phyloP scores from a whole-genome alignment of 768 basidiomycete species.

The Galerina marginata region DNA sequence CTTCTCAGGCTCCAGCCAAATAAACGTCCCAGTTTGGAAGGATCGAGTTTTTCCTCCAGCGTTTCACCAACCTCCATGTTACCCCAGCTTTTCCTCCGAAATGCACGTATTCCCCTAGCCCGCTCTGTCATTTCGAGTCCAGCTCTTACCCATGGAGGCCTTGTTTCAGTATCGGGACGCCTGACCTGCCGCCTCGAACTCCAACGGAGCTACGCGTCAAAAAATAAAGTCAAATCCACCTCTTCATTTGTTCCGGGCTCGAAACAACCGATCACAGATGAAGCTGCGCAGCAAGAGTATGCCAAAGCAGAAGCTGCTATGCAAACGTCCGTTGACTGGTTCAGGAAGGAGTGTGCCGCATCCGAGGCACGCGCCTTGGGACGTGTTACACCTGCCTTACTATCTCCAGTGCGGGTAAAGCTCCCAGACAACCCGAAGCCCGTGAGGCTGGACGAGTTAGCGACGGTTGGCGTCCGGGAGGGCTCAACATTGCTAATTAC shows the following conservation, averaged over 20 bases:
- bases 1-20: background rate
- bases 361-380: slow-evolving; percentile 76
- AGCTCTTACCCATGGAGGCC: background rate
- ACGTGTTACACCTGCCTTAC: slow-evolving; percentile 74
- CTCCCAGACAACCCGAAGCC: slow-evolving; percentile 45
- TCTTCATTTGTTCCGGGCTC: slow-evolving; percentile 71
- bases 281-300: slow-evolving; percentile 62
- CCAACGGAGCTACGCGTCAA: slow-evolving; percentile 33
- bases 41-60: background rate
- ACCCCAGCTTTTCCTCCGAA: slow-evolving; percentile 4
- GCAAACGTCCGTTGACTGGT: slow-evolving; percentile 70
- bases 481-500: slow-evolving; percentile 77
- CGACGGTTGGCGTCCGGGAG: slow-evolving; percentile 82
- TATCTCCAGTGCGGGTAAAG: slow-evolving; percentile 70
- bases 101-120: slow-evolving; percentile 6
- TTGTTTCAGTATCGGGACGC: background rate
- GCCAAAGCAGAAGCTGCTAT: slow-evolving; percentile 68
- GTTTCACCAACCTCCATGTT: background rate
- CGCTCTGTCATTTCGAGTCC: background rate
- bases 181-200: background rate
- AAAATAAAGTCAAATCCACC: slow-evolving; percentile 55
- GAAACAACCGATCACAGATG: slow-evolving; percentile 60
- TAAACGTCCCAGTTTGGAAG: background rate
- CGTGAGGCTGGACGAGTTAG: slow-evolving; percentile 67
- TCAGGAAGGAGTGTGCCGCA: slow-evolving; percentile 75